A percentile compares a stretch with the other conserved stretches of the same genome.
phyloP scores from a whole-genome alignment of 2,329 filamentous ascomycete species.

The Xylaria sp. region DNA sequence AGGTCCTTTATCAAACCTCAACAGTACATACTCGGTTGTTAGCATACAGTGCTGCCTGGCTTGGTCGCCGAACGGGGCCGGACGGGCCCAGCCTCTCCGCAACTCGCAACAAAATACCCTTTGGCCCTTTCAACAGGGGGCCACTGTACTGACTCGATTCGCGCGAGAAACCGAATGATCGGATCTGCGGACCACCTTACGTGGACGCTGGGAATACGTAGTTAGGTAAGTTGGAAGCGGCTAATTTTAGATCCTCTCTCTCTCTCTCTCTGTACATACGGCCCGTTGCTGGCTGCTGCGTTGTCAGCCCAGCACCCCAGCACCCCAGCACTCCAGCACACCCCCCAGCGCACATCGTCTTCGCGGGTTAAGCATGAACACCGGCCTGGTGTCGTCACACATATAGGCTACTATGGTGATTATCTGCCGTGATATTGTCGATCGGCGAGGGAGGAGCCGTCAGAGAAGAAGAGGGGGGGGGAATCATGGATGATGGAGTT shows the following conservation, averaged over 20 bases:
- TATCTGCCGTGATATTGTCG: constrained; percentile 26
- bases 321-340: no score
- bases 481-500: background rate
- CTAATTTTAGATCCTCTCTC: constrained; percentile 21
- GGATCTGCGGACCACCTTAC: constrained; percentile 13
- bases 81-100: constrained; percentile 27
- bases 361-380: constrained; percentile 13
- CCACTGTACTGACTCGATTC: background rate
- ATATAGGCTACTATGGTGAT: constrained; percentile 16
- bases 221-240: constrained; percentile 3
- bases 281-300: constrained; percentile 11
- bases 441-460: constrained; percentile 21
- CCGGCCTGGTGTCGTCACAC: constrained; percentile 16
- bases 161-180: background rate
- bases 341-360: no score
- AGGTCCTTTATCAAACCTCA: no score
- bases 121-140: no score
- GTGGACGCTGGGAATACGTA: constrained; percentile 7
- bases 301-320: constrained; percentile 18
- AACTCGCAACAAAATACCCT: constrained; percentile 16
- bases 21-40: constrained; percentile 14
- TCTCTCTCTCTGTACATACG: background rate
- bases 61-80: constrained; percentile 21
- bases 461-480: background rate
- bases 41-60: constrained; percentile 3